These are phyloP conservation scores for Cladosporium sp. DNA, from an alignment of 2,329 filamentous ascomycete genomes.

Conservation along the genomic window DNA sequence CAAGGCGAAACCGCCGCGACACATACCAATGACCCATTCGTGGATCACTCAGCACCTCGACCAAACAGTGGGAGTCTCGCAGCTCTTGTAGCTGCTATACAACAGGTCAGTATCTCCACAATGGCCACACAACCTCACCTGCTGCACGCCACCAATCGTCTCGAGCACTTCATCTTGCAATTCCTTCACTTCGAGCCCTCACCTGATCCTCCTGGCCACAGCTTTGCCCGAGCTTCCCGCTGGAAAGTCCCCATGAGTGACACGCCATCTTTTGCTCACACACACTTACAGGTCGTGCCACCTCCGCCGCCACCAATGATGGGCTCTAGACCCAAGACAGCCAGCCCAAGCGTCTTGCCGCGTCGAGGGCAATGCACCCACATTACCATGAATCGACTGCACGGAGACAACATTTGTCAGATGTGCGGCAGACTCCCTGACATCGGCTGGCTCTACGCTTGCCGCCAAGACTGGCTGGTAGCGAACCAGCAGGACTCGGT, in stretches of 20 bases:
- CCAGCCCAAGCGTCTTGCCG: background rate
- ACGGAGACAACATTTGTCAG: conserved; percentile 58
- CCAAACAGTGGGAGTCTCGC: conserved; percentile 21
- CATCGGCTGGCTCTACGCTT: conserved; percentile 74
- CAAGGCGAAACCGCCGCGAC: background rate
- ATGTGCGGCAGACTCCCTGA: conserved; percentile 58
- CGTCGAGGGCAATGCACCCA: conserved; percentile 61
- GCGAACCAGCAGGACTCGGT: conserved; percentile 5
- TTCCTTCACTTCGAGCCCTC: background rate
- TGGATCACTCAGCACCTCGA: conserved; percentile 25
- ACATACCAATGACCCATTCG: conserved; percentile 2
- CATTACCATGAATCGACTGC: conserved; percentile 67
- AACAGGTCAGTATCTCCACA: conserved; percentile 27
- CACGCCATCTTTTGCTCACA: conserved; percentile 22
- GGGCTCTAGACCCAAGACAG: background rate
- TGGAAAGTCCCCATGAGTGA: background rate
- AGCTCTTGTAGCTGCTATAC: conserved; percentile 28
- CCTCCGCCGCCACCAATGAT: conserved; percentile 3
- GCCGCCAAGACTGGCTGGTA: conserved; percentile 61
- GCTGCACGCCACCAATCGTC: background rate
- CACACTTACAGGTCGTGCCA: conserved; percentile 23
- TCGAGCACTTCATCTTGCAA: background rate
- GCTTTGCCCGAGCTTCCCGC: background rate
- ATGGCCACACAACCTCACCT: background rate
- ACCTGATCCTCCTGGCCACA: background rate